These are phyloP conservation scores for Galium porrigens DNA, from an alignment of 305 asterid genomes.

Conservation along the genomic window DNA sequence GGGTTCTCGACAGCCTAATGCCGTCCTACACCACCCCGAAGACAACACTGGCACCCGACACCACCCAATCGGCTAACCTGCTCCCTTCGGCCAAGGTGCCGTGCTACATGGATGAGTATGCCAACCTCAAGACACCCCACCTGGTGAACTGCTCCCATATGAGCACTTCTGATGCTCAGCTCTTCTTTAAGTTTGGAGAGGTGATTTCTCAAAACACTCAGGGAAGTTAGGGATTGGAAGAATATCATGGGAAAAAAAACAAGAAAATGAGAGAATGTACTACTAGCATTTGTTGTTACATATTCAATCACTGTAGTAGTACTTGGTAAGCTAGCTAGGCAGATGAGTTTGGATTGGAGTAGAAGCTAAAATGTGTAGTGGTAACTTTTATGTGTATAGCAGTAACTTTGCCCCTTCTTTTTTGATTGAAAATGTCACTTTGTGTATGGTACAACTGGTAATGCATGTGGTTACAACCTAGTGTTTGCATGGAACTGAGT, in stretches of 20 bases:
- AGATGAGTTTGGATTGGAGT: neutral
- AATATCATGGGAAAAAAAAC: neutral
- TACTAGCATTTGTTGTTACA: conserved; percentile 1
- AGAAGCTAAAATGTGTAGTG: conserved; percentile 4
- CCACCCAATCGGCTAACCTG: conserved; percentile 9
- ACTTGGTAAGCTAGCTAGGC: conserved; percentile 11
- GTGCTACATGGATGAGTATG: conserved; percentile 70
- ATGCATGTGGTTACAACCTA: no score
- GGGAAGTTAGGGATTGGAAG: neutral
- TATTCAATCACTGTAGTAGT: conserved; percentile 12
- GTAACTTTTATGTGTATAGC: neutral
- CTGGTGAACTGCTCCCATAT: conserved; percentile 65
- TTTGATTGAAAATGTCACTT: neutral
- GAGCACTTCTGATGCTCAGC: conserved; percentile 79
- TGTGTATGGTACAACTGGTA: no score
- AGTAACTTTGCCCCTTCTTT: neutral
- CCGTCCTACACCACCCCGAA: conserved; percentile 30
- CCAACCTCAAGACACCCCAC: conserved; percentile 75
- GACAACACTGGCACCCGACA: neutral
- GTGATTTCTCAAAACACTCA: conserved; percentile 34
- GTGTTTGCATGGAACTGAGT: no score
- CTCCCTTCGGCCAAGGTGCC: conserved; percentile 37
- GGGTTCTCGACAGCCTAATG: conserved; percentile 50
- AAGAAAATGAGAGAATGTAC: neutral
- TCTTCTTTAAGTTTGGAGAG: conserved; percentile 34